Evolutionary conservation across 2,329 filamentous ascomycete species (phyloP).

Genomic region (Alternaria alternata): DNA sequence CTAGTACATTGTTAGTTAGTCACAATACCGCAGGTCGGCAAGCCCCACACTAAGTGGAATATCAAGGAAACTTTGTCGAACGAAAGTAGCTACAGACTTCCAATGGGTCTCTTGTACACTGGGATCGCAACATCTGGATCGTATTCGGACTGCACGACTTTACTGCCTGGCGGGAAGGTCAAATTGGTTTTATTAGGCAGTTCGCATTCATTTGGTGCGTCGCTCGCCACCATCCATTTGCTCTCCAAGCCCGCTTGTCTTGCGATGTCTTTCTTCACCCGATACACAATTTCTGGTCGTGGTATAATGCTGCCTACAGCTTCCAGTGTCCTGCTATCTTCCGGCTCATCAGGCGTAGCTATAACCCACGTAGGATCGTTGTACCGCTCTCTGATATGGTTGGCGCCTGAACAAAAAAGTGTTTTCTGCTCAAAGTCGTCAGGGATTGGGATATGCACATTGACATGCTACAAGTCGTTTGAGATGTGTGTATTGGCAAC

Average conservation of each 20-base stretch:
- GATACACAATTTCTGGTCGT: constrained; percentile 13
- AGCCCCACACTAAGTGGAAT: not conserved
- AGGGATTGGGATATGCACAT: not conserved
- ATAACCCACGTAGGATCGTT: constrained; percentile 9
- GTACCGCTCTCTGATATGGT: constrained; percentile 10
- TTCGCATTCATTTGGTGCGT: not conserved
- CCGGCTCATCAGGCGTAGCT: constrained; percentile 14
- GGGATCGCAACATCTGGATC: constrained; percentile 9
- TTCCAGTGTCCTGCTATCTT: constrained; percentile 4
- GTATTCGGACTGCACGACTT: constrained; percentile 12
- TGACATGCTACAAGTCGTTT: no score
- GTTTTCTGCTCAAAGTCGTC: constrained; percentile 8
- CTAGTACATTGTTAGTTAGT: not conserved
- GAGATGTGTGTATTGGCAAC: no score
- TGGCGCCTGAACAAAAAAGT: constrained; percentile 3
- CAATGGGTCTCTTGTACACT: constrained; percentile 3
- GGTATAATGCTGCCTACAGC: constrained; percentile 7
- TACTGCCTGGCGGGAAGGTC: constrained; percentile 13
- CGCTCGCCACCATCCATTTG: constrained; percentile 13
- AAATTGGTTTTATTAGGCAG: constrained; percentile 4
- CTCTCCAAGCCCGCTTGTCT: constrained; percentile 3
- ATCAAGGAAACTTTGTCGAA: not conserved
- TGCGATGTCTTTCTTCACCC: constrained; percentile 11
- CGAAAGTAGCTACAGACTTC: not conserved
- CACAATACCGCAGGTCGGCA: not conserved